Base-by-base conservation (phyloP, 768 basidiomycete genomes). In the Xerocomellus chrysenteron region DNA sequence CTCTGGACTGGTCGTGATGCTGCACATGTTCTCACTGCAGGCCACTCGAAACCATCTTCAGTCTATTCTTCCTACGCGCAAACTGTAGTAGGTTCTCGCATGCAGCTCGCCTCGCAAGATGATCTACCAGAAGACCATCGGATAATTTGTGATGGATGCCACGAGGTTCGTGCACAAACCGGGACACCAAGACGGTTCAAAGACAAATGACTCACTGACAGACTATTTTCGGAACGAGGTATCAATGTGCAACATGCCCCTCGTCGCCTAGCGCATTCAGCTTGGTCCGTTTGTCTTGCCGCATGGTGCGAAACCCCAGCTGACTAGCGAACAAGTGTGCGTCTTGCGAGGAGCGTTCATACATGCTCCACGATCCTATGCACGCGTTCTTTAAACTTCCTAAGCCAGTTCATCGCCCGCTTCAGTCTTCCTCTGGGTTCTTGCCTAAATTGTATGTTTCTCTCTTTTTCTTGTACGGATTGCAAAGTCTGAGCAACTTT, bases 341-440 rank as follows among this genome's bases (percentile, higher is more conserved):
- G 21, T 77, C 76, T 30, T 98, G 94, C 68, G 94, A 98, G 72
- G 73, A 75, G 32, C 79, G 77, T 41, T 96, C 94, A 0, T 91
- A 94, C 65, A 72, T 78, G 7, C 65, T 91, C 17, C 94, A 98
- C 66, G 86, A 96, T 68, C 85, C 92, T 0, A 81, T 80, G 73
- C 94, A 98, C 58, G 75, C 88, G 12, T 98, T 97, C 74, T 84
- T 96, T 78, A 95, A 92, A 66, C 78, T 98, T 35, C 85, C 85
- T 35, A 81, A 90, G 19, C 91, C 89, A 3, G 86, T 95, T 12
- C 80, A 92, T 30, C 77, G 79, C 14, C 80, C 80, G 1, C 75
- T 88, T 37, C 74, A 77, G 47, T 82, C 82, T 0, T 64, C 77
- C 0, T 73, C 68, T n/a, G 82, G 88, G 0, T 75, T 94, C 61